Percentiles rank a stretch among this genome's conserved stretches.
Evolutionary conservation across 176 grass and related monocot genomes (phyloP).

Genomic region (Canna indica): DNA sequence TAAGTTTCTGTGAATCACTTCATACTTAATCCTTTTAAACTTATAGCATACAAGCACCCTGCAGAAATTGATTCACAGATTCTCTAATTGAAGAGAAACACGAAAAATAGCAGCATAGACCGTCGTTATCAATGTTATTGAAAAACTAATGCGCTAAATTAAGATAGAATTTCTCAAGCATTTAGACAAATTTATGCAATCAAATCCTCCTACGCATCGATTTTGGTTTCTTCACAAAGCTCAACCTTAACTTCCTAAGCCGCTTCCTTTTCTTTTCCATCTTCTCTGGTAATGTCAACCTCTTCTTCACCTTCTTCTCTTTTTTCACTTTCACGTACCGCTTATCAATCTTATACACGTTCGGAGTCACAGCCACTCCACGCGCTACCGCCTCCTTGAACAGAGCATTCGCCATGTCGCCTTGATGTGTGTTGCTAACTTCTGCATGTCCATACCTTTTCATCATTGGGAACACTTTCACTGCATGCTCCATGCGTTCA

Average conservation of each 20-base stretch:
- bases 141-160: no score
- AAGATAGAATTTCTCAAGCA: no score
- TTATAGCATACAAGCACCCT: background rate
- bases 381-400: conserved; percentile 72
- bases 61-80: background rate
- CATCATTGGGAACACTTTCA: conserved; percentile 95
- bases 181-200: conserved; percentile 12
- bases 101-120: background rate
- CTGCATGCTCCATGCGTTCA: conserved; percentile 85
- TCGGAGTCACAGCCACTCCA: conserved; percentile 38
- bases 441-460: conserved; percentile 81
- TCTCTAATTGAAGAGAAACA: background rate
- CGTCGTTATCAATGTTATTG: background rate
- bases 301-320: conserved; percentile 79
- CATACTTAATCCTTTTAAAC: background rate
- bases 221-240: conserved; percentile 84
- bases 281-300: conserved; percentile 82
- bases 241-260: conserved; percentile 71
- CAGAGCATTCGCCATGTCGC: conserved; percentile 69
- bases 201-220: conserved; percentile 23
- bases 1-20: background rate
- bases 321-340: conserved; percentile 60
- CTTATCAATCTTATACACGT: conserved; percentile 48
- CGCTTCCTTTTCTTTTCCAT: conserved; percentile 79
- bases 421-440: conserved; percentile 63